These are phyloP conservation scores for Ceratocystiopsis minuta DNA, from an alignment of 2,329 filamentous ascomycete species.

Conservation along the genomic window DNA sequence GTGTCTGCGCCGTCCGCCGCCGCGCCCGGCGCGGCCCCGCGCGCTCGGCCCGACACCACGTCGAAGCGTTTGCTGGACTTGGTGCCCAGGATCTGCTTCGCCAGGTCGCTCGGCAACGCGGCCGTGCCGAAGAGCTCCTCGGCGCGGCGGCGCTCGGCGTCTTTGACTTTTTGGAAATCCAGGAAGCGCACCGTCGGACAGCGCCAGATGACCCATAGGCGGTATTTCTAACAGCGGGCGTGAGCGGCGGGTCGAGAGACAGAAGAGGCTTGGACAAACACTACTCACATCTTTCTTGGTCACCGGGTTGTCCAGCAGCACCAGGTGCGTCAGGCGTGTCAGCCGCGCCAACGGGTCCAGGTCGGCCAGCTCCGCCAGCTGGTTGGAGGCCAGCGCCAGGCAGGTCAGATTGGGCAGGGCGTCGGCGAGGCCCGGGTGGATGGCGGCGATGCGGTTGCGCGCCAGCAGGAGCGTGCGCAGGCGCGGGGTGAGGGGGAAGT, in stretches of 20 bases:
- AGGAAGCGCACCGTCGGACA: slow-evolving; percentile 75
- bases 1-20: slow-evolving; percentile 14
- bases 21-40: slow-evolving; percentile 11
- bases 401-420: slow-evolving; percentile 69
- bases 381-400: slow-evolving; percentile 69
- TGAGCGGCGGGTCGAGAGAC: not conserved
- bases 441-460: slow-evolving; percentile 68
- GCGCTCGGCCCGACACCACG: slow-evolving; percentile 26
- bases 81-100: slow-evolving; percentile 62
- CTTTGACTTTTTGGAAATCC: slow-evolving; percentile 82
- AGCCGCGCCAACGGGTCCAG: slow-evolving; percentile 62
- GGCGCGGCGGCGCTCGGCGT: slow-evolving; percentile 61
- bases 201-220: slow-evolving; percentile 78
- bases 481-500: slow-evolving; percentile 83
- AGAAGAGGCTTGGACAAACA: not conserved
- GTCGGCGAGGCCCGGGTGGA: slow-evolving; percentile 57
- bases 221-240: slow-evolving; percentile 50
- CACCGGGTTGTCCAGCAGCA: slow-evolving; percentile 74
- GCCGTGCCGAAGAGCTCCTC: slow-evolving; percentile 66
- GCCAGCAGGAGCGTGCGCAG: slow-evolving; percentile 76
- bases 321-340: slow-evolving; percentile 56
- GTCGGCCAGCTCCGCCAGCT: slow-evolving; percentile 68
- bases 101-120: slow-evolving; percentile 62
- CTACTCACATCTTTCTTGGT: slow-evolving; percentile 70
- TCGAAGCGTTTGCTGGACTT: slow-evolving; percentile 59